Base-by-base conservation (phyloP, 768 basidiomycete species). In the Mycena indigotica region DNA sequence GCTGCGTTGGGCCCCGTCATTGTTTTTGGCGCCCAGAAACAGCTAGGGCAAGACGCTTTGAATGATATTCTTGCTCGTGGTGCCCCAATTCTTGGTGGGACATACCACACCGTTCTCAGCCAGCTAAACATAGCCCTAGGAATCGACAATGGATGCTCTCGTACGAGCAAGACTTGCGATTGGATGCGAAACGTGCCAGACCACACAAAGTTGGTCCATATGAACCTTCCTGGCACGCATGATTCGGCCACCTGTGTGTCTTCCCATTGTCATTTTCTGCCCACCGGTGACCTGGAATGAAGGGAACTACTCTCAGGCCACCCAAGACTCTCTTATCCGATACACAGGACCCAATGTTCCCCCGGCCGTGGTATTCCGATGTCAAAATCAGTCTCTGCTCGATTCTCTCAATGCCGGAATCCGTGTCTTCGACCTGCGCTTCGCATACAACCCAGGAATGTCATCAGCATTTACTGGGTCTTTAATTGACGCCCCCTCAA, bases 161-260 rank as follows among this genome's bases (percentile, higher is more conserved):
- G 28, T 13, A 48, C 25, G 24, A 56, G 15, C 45, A 52, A 56
- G 21, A 66, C 66, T 17, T 67, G 66, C 61, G 61, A 67, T 48
- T 66, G 67, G 69, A 67, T 71, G 70, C 57, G 61, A 16, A 61
- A 58, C 25, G 54, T 60, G 28, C 56, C 62, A 23, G 69, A 70
- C 53, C 35, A 54, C n/a, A 72, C 68, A 4, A 53, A 57, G 41
- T 40, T 72, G 24, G 61, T 65, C 23, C 53, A 58, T 28, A 66
- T 71, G 61, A 71, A 67, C 45, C 53, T 72, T 16, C 71, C 71
- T 3, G 71, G 71, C 12, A 71, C 69, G 0, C 71, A 72, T 56
- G 71, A 72, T 61, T 62, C 69, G 1, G 52, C 63, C 24, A 69
- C 71, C 4, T 67, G 64, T 65, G 24, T 17, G 52, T 30, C 13